Evolutionary conservation across 2,329 filamentous ascomycete species (phyloP).

Genomic region (Colletotrichum karsti): DNA sequence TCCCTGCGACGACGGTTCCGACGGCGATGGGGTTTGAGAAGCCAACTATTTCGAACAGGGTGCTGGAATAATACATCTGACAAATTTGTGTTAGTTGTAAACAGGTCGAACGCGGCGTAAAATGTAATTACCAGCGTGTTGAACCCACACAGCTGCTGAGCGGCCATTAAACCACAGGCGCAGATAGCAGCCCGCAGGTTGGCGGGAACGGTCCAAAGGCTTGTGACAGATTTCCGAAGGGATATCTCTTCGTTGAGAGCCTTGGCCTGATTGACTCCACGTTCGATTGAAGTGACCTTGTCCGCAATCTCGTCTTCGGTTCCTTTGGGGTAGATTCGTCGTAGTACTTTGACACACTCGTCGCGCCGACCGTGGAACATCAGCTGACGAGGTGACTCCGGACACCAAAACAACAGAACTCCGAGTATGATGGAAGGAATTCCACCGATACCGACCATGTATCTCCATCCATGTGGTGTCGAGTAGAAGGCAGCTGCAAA

Average conservation of each 20-base stretch:
- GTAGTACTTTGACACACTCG: slow-evolving; percentile 32
- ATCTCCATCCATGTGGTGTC: slow-evolving; percentile 37
- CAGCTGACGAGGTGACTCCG: slow-evolving; percentile 30
- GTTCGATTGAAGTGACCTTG: slow-evolving; percentile 30
- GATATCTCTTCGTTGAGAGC: slow-evolving; percentile 5
- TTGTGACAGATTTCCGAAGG: slow-evolving; percentile 29
- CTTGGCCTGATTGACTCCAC: slow-evolving; percentile 8
- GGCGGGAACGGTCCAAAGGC: slow-evolving; percentile 42
- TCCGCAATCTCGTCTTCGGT: slow-evolving; percentile 37
- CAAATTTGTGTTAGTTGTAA: not conserved
- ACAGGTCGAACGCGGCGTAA: not conserved
- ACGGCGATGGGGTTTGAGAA: slow-evolving; percentile 51
- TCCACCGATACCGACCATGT: slow-evolving; percentile 15
- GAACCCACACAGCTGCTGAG: slow-evolving; percentile 37
- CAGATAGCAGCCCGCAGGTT: slow-evolving; percentile 49
- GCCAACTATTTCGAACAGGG: slow-evolving; percentile 32
- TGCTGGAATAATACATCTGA: slow-evolving; percentile 26
- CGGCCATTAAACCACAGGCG: slow-evolving; percentile 53
- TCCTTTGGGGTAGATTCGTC: not conserved
- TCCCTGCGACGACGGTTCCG: slow-evolving; percentile 50
- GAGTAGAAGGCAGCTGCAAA: slow-evolving; percentile 43
- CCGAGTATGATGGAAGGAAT: slow-evolving; percentile 32
- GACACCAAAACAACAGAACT: slow-evolving; percentile 23
- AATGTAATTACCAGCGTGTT: not conserved
- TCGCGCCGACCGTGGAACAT: slow-evolving; percentile 40